Evolutionary conservation across 768 basidiomycete species (phyloP).

Genomic region (Fibroporia radiculosa): DNA sequence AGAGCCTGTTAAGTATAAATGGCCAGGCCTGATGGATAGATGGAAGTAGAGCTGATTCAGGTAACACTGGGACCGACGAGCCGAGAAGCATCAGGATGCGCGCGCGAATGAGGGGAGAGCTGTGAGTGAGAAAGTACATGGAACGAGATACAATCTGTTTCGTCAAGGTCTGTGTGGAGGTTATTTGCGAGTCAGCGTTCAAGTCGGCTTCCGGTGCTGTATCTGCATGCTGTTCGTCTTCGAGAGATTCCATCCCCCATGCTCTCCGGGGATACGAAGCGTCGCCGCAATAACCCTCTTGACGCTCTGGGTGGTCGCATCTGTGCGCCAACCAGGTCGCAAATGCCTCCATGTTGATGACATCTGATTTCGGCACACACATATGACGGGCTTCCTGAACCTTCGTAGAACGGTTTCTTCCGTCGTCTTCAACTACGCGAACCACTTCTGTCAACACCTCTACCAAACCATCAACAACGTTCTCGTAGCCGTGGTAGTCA

Average conservation of each 20-base stretch:
- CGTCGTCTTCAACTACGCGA: slow-evolving; percentile 60
- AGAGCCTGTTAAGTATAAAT: slow-evolving; percentile 80
- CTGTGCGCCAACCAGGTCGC: slow-evolving; percentile 58
- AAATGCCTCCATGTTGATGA: slow-evolving; percentile 41
- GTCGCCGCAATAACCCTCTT: slow-evolving; percentile 28
- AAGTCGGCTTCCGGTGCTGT: slow-evolving; percentile 24
- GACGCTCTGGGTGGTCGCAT: slow-evolving; percentile 23
- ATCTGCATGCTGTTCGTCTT: slow-evolving; percentile 18
- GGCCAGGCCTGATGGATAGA: slow-evolving; percentile 89
- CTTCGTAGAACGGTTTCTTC: slow-evolving; percentile 20
- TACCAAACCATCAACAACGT: slow-evolving; percentile 79
- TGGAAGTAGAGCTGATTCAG: slow-evolving; percentile 71
- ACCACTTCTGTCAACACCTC: slow-evolving; percentile 85
- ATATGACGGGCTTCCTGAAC: slow-evolving; percentile 1
- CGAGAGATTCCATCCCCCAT: slow-evolving; percentile 37
- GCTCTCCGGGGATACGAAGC: slow-evolving; percentile 49
- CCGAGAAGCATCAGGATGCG: slow-evolving; percentile 72
- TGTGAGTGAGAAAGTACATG: slow-evolving; percentile 85
- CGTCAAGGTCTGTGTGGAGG: slow-evolving; percentile 67
- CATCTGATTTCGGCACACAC: slow-evolving; percentile 16
- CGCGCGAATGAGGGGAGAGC: slow-evolving; percentile 78
- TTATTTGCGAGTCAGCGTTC: slow-evolving; percentile 44
- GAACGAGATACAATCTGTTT: slow-evolving; percentile 84
- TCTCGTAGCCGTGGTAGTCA: slow-evolving; percentile 89
- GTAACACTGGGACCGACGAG: slow-evolving; percentile 64